Evolutionary conservation across 306 rosid species (phyloP).

Genomic region (Hylodesmum podocarpum): DNA sequence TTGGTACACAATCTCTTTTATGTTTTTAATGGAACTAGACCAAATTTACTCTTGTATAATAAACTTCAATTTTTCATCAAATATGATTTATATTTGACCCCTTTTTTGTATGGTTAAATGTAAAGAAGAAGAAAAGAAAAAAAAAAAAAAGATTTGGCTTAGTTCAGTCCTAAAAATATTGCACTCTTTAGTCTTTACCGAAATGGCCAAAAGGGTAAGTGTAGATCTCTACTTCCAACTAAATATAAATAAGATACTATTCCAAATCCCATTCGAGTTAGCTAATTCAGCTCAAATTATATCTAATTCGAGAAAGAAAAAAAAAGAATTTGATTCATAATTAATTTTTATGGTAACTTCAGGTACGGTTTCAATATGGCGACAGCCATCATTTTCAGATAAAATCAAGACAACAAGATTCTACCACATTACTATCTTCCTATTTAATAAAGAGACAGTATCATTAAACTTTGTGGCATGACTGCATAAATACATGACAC

Average conservation of each 20-base stretch:
- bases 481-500: neutral
- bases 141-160: neutral
- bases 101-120: neutral
- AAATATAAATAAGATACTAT: neutral
- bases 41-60: no score
- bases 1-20: neutral
- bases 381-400: neutral
- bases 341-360: neutral
- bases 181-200: constrained; percentile 1
- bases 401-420: neutral
- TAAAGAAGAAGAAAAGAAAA: neutral
- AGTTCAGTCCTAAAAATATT: neutral
- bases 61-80: neutral
- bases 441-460: neutral
- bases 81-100: neutral
- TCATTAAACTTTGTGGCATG: neutral
- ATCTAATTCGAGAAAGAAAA: neutral
- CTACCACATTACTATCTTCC: neutral
- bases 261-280: neutral
- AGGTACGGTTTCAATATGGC: neutral
- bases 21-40: neutral
- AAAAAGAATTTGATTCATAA: neutral
- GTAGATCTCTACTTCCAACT: constrained; percentile 4
- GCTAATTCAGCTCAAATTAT: neutral
- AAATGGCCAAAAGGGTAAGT: neutral